Percentiles rank a stretch among this genome's conserved stretches.
These are phyloP conservation scores for Diaporthe citri DNA, from an alignment of 2,329 filamentous ascomycete genomes.

Conservation along the genomic window DNA sequence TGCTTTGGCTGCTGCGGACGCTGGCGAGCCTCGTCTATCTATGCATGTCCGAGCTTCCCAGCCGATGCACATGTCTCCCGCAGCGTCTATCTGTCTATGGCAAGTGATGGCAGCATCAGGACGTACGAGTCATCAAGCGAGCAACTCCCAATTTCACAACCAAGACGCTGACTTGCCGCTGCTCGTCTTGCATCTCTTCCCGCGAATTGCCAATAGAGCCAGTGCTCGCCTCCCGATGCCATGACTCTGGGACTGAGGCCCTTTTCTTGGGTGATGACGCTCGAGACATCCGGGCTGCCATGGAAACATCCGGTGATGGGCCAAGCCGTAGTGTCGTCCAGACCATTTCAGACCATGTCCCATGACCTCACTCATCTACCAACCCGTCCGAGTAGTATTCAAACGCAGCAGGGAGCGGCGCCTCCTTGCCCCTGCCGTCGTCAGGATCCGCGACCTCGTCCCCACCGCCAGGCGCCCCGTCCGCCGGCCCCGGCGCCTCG, in stretches of 20 bases:
- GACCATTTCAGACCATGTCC: not conserved
- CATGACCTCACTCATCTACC: constrained; percentile 5
- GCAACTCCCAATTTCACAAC: not conserved
- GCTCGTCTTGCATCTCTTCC: not conserved
- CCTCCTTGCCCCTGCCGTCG: constrained; percentile 38
- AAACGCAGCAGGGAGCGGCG: constrained; percentile 47
- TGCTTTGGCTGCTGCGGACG: not conserved
- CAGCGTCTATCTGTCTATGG: not conserved
- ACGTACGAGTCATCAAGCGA: not conserved
- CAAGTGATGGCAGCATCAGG: not conserved
- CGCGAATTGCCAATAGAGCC: not conserved
- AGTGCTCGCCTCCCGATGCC: not conserved
- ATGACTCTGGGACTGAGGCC: not conserved
- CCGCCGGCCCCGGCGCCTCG: constrained; percentile 3
- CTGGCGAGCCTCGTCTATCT: not conserved
- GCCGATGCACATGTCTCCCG: not conserved
- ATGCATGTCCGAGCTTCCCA: not conserved
- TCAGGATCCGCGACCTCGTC: constrained; percentile 41
- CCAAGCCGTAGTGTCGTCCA: not conserved
- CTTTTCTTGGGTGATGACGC: not conserved
- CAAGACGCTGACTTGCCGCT: not conserved
- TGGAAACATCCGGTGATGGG: not conserved
- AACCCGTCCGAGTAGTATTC: constrained; percentile 48
- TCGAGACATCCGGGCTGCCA: not conserved
- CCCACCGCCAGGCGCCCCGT: constrained; percentile 20